Evolutionary conservation across 1,284 basidiomycete species (phyloP).

Genomic region (Neonothopanus nambi): DNA sequence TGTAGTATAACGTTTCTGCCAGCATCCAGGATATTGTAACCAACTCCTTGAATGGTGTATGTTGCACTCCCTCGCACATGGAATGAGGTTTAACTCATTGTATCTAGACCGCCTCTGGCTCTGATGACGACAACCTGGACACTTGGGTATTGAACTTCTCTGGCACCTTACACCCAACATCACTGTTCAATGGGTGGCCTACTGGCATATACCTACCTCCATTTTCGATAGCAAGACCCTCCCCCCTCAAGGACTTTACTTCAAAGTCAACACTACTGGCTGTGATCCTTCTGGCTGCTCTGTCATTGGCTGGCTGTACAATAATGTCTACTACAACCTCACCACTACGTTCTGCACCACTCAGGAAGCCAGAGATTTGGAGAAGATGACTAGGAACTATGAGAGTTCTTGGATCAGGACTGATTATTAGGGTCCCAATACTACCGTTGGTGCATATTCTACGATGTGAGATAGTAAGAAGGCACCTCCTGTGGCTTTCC

Average conservation of each 20-base stretch:
- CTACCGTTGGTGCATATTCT: slow-evolving; percentile 2
- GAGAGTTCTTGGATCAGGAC: slow-evolving; percentile 6
- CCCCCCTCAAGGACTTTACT: slow-evolving; percentile 22
- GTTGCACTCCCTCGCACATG: not conserved
- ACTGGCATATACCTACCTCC: slow-evolving; percentile 21
- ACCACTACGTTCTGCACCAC: too few species aligned
- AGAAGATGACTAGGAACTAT: too few species aligned
- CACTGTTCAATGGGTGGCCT: slow-evolving; percentile 20
- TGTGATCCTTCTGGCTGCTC: too few species aligned
- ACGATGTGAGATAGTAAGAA: slow-evolving; percentile 11
- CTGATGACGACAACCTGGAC: slow-evolving; percentile 21
- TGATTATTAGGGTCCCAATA: slow-evolving; percentile 7
- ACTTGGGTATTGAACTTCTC: slow-evolving; percentile 24
- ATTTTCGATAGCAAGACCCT: slow-evolving; percentile 23
- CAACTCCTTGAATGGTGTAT: slow-evolving; percentile 22
- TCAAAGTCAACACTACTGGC: too few species aligned
- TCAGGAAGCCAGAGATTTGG: too few species aligned
- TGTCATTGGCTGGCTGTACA: too few species aligned
- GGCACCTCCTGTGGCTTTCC: slow-evolving; percentile 4
- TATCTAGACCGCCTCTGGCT: slow-evolving; percentile 19
- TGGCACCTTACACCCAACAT: slow-evolving; percentile 14
- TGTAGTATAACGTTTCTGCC: too few species aligned
- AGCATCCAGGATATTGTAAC: too few species aligned
- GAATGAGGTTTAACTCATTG: not conserved
- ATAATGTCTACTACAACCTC: too few species aligned